Evolutionary conservation across 1,139 yeast species (phyloP).

Genomic region (Groenewaldozyma auringiensis): DNA sequence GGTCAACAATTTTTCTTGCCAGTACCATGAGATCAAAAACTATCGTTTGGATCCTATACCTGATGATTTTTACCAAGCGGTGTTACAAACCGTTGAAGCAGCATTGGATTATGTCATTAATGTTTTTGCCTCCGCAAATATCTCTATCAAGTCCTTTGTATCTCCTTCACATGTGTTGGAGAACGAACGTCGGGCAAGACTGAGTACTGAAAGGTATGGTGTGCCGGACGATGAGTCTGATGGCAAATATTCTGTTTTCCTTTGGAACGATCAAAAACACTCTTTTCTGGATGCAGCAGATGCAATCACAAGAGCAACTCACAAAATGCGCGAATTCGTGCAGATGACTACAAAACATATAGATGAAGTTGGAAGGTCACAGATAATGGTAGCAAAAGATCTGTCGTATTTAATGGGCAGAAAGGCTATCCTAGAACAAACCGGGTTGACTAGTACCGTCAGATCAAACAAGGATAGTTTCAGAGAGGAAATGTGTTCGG

Average conservation of each 20-base stretch:
- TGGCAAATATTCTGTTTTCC: constrained; percentile 47
- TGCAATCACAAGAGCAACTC: constrained; percentile 55
- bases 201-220: constrained; percentile 35
- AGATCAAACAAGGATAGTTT: constrained; percentile 62
- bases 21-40: constrained; percentile 25
- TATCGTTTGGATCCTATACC: constrained; percentile 22
- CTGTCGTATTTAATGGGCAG: constrained; percentile 44
- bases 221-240: constrained; percentile 39
- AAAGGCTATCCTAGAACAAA: constrained; percentile 46
- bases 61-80: constrained; percentile 24
- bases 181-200: constrained; percentile 28
- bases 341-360: constrained; percentile 63
- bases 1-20: constrained; percentile 49
- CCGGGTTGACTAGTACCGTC: constrained; percentile 62
- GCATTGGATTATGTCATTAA: constrained; percentile 72
- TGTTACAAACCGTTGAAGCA: constrained; percentile 41
- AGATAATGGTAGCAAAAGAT: constrained; percentile 51
- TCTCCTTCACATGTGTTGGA: constrained; percentile 20
- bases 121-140: constrained; percentile 44
- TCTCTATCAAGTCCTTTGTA: constrained; percentile 31
- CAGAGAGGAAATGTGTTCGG: constrained; percentile 76
- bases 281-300: constrained; percentile 70
- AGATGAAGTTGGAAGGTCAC: constrained; percentile 60
- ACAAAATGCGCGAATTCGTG: constrained; percentile 60
- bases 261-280: constrained; percentile 74